Evolutionary conservation across 805 yeast species (phyloP).

Genomic region (Starmerella apis): DNA sequence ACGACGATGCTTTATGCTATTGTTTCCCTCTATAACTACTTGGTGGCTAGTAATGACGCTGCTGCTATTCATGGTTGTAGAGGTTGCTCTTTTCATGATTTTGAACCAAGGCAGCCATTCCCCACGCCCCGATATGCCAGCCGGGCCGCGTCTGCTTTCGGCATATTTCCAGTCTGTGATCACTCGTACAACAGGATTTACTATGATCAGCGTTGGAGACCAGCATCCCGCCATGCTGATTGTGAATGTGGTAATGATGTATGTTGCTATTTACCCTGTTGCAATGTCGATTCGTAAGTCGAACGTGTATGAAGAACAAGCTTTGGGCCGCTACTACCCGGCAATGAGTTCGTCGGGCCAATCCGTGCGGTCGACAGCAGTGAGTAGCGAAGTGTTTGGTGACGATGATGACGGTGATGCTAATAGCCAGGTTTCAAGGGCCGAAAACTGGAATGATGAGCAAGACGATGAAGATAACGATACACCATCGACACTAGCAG

Average conservation of each 20-base stretch:
- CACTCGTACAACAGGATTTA: conserved; percentile 89
- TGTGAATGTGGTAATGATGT: conserved; percentile 94
- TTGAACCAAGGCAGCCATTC: conserved; percentile 44
- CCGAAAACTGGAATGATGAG: conserved; percentile 8
- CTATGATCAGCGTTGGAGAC: conserved; percentile 55
- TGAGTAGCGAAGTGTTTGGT: not conserved
- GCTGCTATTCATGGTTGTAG: conserved; percentile 60
- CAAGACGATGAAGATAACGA: conserved; percentile 27
- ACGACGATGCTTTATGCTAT: conserved; percentile 84
- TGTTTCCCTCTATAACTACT: conserved; percentile 87
- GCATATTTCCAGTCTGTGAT: conserved; percentile 87
- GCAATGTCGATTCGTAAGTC: conserved; percentile 96
- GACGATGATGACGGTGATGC: conserved; percentile 23
- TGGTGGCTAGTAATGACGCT: conserved; percentile 80
- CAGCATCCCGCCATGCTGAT: conserved; percentile 90
- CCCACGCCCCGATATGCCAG: conserved; percentile 45
- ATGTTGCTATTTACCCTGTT: conserved; percentile 87
- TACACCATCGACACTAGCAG: conserved; percentile 31
- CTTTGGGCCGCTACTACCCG: conserved; percentile 69
- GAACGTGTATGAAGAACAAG: conserved; percentile 94
- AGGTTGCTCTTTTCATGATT: conserved; percentile 67
- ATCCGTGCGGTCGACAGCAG: conserved; percentile 2
- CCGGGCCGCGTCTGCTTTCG: conserved; percentile 61
- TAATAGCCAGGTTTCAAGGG: conserved; percentile 20
- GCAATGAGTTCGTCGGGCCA: conserved; percentile 4